Conservation (phyloP, 1,284 basidiomycete species). For the Puccinia horiana region DNA sequence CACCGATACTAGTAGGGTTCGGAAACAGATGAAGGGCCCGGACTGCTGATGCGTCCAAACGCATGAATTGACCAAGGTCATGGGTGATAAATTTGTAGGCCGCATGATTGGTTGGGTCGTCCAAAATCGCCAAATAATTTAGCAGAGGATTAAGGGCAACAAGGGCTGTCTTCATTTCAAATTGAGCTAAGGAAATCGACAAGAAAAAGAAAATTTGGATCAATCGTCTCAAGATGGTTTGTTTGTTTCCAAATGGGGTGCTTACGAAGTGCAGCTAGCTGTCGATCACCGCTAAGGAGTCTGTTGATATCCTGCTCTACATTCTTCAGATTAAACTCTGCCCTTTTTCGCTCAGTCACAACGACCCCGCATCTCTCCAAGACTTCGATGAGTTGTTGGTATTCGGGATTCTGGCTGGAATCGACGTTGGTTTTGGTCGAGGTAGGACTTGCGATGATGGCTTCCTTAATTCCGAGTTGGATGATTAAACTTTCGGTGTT, state of each 20-base stretch:
- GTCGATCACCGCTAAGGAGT: conserved; percentile 66
- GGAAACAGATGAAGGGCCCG: conserved; percentile 86
- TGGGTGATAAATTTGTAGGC: conserved; percentile 80
- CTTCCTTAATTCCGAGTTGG: conserved; percentile 95
- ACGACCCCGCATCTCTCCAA: conserved; percentile 89
- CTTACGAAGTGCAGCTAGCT: conserved; percentile 62
- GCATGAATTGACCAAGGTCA: conserved; percentile 92
- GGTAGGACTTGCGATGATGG: conserved; percentile 65
- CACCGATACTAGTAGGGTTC: conserved; percentile 64
- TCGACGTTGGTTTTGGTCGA: conserved; percentile 70
- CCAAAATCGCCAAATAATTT: conserved; percentile 78
- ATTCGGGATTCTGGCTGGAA: conserved; percentile 71
- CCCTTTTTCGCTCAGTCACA: conserved; percentile 81
- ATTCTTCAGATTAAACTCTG: conserved; percentile 78
- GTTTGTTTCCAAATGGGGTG: conserved; percentile 53
- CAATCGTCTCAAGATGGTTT: conserved; percentile 49
- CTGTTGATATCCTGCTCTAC: conserved; percentile 82
- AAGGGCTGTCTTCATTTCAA: conserved; percentile 76
- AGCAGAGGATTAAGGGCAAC: conserved; percentile 79
- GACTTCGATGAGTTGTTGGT: conserved; percentile 63
- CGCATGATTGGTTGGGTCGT: conserved; percentile 77
- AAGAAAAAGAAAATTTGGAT: not conserved
- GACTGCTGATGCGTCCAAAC: conserved; percentile 89
- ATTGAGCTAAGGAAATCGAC: conserved; percentile 65
- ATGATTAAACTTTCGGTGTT: conserved; percentile 78